Base-by-base conservation (phyloP, 768 basidiomycete genomes). In the Obba rivulosa region DNA sequence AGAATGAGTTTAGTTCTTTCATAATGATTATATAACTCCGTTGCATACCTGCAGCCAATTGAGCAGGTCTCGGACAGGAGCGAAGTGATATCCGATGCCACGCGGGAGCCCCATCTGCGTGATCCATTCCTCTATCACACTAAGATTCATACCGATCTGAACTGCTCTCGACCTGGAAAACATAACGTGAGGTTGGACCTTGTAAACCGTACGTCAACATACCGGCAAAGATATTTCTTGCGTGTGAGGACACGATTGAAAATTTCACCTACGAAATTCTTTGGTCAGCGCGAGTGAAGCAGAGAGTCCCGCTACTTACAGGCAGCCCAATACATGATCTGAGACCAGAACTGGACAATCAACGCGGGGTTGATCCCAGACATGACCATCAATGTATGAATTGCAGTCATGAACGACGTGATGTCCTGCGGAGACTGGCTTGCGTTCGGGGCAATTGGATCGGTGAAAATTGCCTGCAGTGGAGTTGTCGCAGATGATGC, bases 241-340 rank as follows among this genome's bases (percentile, higher is more conserved):
- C 94, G 81, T n/a, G 83, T 88, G 36, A 92, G 67, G 31, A 92
- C 72, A 34, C 90, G 81, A 62, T 92, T 92, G 68, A 92, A 91
- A 36, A 85, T 76, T 66, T 91, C 88, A 62, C 88, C 88, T 91
- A 43, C 2, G 25, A 34, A 45, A 23, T 53, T 25, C 39, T 48
- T 46, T 42, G 11, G 57, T 59, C 25, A 43, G 43, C 17, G n/a
- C 28, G 11, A 4, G 13, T 17, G 20, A 14, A 18, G 16, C 18
- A 45, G 4, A 25, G 22, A 17, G 35, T 18, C n/a, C n/a, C 38
- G 34, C 43, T 17, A 64, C 83, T 74, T 74, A 89, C 92, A 91
- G 20, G 92, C 85, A 46, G 92, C 86, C 96, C 96, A 99, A 63
- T 94, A 97, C 73, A 96, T 85, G n/a, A 96, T 82, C 66, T 99